Evolutionary conservation across 371 early-diverging fungal genomes (phyloP).

Genomic region (Mortierella sp.): DNA sequence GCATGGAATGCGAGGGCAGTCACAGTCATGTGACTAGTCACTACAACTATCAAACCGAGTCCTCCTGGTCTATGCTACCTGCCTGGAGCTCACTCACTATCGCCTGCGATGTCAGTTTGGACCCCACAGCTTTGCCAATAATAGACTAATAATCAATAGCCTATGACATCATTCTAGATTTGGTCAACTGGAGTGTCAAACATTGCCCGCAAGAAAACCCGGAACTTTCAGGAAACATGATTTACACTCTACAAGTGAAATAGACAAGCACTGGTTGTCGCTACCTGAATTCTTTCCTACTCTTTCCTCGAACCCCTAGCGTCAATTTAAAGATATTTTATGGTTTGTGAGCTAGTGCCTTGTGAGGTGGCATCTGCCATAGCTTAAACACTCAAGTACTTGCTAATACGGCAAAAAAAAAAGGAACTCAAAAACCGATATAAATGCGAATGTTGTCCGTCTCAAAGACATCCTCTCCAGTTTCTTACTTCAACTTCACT

Average conservation of each 20-base stretch:
- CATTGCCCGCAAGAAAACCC: constrained; percentile 1
- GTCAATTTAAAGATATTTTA: not conserved
- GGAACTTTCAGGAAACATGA: constrained; percentile 8
- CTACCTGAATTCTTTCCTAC: constrained; percentile 16
- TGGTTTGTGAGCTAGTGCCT: not conserved
- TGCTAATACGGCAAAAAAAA: not conserved
- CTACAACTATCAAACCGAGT: too few relatives aligned
- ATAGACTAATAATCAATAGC: too few relatives aligned
- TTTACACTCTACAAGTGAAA: not conserved
- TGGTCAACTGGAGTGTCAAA: too few relatives aligned
- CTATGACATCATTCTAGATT: too few relatives aligned
- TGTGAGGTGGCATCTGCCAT: too few relatives aligned
- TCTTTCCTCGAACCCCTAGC: constrained; percentile 16
- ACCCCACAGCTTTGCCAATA: too few relatives aligned
- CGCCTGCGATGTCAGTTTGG: too few relatives aligned
- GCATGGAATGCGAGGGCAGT: too few relatives aligned
- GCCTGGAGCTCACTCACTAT: too few relatives aligned
- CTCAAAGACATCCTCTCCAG: not conserved
- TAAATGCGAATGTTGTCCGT: not conserved
- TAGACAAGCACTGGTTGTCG: not conserved
- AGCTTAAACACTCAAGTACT: too few relatives aligned
- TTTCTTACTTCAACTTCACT: not conserved
- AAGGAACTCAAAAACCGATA: not conserved
- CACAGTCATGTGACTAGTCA: too few relatives aligned
- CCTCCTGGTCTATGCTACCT: too few relatives aligned